A percentile compares a stretch with the other conserved stretches of the same genome.
These are phyloP conservation scores for Stachybotrys elegans DNA, from an alignment of 2,329 filamentous ascomycete genomes.

Conservation along the genomic window DNA sequence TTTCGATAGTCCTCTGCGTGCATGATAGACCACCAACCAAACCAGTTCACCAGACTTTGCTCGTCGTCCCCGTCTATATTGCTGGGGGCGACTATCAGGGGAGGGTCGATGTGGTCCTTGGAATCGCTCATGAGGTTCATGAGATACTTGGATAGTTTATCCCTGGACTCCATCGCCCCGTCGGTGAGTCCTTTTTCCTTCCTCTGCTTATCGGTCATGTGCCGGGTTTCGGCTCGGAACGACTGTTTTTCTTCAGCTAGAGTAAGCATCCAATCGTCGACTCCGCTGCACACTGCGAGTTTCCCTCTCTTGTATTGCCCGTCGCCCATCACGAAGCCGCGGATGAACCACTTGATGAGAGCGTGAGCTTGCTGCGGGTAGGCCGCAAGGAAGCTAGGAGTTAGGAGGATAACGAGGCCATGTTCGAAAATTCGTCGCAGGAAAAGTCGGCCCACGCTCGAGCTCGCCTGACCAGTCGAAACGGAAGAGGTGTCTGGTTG, in stretches of 20 bases:
- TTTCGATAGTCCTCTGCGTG: conserved; percentile 47
- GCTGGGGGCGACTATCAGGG: conserved; percentile 40
- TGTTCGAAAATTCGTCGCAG: conserved; percentile 24
- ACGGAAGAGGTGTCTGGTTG: conserved; percentile 12
- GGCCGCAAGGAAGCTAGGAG: conserved; percentile 36
- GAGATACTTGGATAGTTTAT: conserved; percentile 16
- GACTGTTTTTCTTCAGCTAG: conserved; percentile 16
- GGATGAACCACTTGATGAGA: conserved; percentile 31
- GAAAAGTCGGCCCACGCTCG: conserved; percentile 14
- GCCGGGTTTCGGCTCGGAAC: background rate
- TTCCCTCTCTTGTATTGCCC: conserved; percentile 12
- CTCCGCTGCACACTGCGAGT: conserved; percentile 23
- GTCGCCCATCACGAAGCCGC: conserved; percentile 12
- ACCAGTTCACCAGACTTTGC: conserved; percentile 59
- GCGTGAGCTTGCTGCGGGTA: conserved; percentile 27
- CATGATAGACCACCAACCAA: conserved; percentile 50
- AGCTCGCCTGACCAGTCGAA: conserved; percentile 4
- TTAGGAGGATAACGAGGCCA: conserved; percentile 31
- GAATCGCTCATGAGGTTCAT: conserved; percentile 11
- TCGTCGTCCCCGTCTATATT: conserved; percentile 54
- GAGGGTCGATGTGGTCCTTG: conserved; percentile 11
- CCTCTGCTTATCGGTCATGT: background rate
- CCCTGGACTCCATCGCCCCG: conserved; percentile 12
- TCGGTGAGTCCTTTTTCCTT: conserved; percentile 1
- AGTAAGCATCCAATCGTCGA: conserved; percentile 23